phyloP scores from a whole-genome alignment of 805 yeast species.

The Wickerhamiella bombiphila region DNA sequence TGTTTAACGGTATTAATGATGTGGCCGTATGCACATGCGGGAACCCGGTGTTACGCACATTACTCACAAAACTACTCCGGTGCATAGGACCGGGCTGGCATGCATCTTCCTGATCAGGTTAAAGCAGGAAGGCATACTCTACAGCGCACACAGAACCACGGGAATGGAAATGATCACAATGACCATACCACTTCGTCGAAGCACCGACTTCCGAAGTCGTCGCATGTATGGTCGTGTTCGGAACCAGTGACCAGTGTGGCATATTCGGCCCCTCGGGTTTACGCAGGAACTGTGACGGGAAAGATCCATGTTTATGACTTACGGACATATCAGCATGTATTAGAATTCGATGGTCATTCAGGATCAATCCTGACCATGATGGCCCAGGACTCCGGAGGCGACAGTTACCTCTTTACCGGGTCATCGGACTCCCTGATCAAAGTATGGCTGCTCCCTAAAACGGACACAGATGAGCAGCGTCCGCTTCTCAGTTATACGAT shows the following conservation, averaged over 20 bases:
- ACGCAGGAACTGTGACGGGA: conserved; percentile 87
- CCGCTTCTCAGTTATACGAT: conserved; percentile 42
- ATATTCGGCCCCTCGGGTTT: conserved; percentile 26
- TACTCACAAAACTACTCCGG: too few relatives aligned
- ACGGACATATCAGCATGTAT: conserved; percentile 41
- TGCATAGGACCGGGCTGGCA: too few relatives aligned
- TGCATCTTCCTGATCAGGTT: too few relatives aligned
- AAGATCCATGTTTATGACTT: conserved; percentile 59
- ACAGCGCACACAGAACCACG: too few relatives aligned
- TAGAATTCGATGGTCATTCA: conserved; percentile 44
- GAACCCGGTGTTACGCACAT: too few relatives aligned
- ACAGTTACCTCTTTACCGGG: conserved; percentile 60
- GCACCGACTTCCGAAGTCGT: conserved; percentile 16
- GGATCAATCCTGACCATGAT: conserved; percentile 61
- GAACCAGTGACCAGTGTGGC: conserved; percentile 56
- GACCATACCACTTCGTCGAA: too few relatives aligned
- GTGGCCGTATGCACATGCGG: too few relatives aligned
- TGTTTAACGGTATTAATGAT: too few relatives aligned
- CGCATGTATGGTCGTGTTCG: conserved; percentile 65
- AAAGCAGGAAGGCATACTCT: too few relatives aligned
- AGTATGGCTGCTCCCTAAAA: conserved; percentile 42
- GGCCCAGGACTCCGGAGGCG: conserved; percentile 13
- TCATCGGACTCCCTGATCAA: conserved; percentile 83
- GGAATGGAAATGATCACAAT: too few relatives aligned
- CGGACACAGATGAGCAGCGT: conserved; percentile 8